These are phyloP conservation scores for Penicillium taxi DNA, from an alignment of 495 filamentous ascomycete species.

Conservation along the genomic window DNA sequence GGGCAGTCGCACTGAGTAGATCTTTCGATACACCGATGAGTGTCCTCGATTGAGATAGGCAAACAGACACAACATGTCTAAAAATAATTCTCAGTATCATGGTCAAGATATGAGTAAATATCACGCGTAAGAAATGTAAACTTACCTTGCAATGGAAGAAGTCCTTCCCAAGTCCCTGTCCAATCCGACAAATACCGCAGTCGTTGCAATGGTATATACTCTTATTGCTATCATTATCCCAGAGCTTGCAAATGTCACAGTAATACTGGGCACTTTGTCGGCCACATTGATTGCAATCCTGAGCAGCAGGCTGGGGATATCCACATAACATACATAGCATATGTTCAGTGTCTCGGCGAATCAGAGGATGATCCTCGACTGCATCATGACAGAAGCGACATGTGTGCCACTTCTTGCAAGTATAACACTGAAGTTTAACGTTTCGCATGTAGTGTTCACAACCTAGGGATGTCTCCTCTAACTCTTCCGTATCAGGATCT, in stretches of 20 bases:
- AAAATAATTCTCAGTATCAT: constrained; percentile 9
- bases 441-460: constrained; percentile 93
- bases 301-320: constrained; percentile 71
- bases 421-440: constrained; percentile 87
- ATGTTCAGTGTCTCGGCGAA: constrained; percentile 75
- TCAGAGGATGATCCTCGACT: constrained; percentile 71
- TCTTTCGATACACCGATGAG: constrained; percentile 91
- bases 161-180: constrained; percentile 88
- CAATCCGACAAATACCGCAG: constrained; percentile 91
- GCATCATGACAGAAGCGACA: constrained; percentile 94
- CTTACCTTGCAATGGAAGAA: constrained; percentile 95
- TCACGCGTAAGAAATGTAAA: not conserved
- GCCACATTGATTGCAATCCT: constrained; percentile 68
- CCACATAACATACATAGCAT: constrained; percentile 99
- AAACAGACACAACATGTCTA: constrained; percentile 90
- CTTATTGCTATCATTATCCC: constrained; percentile 88
- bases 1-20: constrained; percentile 94
- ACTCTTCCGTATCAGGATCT: constrained; percentile 33
- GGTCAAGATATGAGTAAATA: not conserved
- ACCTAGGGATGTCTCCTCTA: constrained; percentile 50
- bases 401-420: constrained; percentile 87
- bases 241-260: constrained; percentile 89
- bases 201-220: constrained; percentile 95
- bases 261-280: constrained; percentile 83
- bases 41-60: constrained; percentile 65